Conservation (phyloP, 768 basidiomycete species). For the Leccinum truebloodii region DNA sequence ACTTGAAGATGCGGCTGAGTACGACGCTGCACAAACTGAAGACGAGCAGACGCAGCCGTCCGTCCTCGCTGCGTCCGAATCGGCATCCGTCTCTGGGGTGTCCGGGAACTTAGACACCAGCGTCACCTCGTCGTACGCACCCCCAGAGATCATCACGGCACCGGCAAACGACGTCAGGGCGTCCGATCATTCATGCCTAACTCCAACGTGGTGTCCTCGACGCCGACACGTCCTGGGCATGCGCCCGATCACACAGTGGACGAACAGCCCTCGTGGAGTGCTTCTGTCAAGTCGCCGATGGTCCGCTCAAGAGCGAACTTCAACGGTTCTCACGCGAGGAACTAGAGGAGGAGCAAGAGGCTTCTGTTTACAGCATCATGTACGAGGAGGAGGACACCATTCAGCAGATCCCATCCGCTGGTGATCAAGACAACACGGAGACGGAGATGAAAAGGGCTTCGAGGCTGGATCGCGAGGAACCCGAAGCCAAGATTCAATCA, state of each 20-base stretch:
- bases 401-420: slow-evolving; percentile 21
- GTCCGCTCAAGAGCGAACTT: slow-evolving; percentile 62
- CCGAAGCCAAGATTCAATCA: slow-evolving; percentile 52
- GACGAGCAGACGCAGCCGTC: slow-evolving; percentile 49
- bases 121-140: slow-evolving; percentile 15
- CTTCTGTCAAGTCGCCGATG: slow-evolving; percentile 73
- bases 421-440: slow-evolving; percentile 45
- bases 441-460: slow-evolving; percentile 39
- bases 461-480: slow-evolving; percentile 49
- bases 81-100: slow-evolving; percentile 4
- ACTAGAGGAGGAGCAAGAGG: slow-evolving; percentile 18
- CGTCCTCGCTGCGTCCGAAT: slow-evolving; percentile 16
- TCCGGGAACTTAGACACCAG: background rate
- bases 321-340: slow-evolving; percentile 48
- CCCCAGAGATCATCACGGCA: slow-evolving; percentile 2
- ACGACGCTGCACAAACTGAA: slow-evolving; percentile 47
- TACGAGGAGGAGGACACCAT: slow-evolving; percentile 32
- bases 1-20: slow-evolving; percentile 63
- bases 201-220: slow-evolving; percentile 72
- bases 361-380: slow-evolving; percentile 32
- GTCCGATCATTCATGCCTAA: slow-evolving; percentile 75
- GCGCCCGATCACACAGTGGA: slow-evolving; percentile 41
- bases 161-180: slow-evolving; percentile 42
- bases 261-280: slow-evolving; percentile 65
- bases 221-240: slow-evolving; percentile 53